Evolutionary conservation across 441 rosid species (phyloP).

Genomic region (Populus hybrid): DNA sequence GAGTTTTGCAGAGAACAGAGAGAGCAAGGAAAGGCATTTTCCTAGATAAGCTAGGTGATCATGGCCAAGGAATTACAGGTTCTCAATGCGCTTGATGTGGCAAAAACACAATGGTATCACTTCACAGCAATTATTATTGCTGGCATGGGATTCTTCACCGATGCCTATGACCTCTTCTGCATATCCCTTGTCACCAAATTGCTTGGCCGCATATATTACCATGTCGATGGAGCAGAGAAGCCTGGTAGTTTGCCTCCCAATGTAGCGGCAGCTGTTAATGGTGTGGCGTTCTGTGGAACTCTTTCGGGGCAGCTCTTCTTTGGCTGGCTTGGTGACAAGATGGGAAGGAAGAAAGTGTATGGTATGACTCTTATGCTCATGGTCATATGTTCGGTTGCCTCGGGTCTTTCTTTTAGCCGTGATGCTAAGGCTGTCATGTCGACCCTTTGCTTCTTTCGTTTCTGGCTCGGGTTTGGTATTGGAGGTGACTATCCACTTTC

Average conservation of each 20-base stretch:
- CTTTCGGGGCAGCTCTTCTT: conserved; percentile 81
- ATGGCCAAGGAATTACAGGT: conserved; percentile 59
- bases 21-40: neutral
- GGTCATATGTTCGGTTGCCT: conserved; percentile 55
- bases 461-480: conserved; percentile 79
- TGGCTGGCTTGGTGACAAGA: conserved; percentile 87
- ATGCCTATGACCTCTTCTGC: conserved; percentile 79
- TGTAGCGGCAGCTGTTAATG: conserved; percentile 73
- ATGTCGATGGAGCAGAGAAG: conserved; percentile 52
- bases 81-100: conserved; percentile 74
- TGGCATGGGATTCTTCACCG: conserved; percentile 89
- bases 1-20: conserved; percentile 1
- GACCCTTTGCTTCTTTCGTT: conserved; percentile 68
- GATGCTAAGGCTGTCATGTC: conserved; percentile 45
- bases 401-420: conserved; percentile 56
- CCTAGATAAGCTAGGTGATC: neutral
- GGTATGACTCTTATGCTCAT: conserved; percentile 67
- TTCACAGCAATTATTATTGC: conserved; percentile 73
- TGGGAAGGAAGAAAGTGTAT: conserved; percentile 70
- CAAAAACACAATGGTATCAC: conserved; percentile 87
- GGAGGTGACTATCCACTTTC: conserved; percentile 73
- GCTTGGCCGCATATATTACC: conserved; percentile 76
- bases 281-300: conserved; percentile 77
- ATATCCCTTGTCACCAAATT: conserved; percentile 75
- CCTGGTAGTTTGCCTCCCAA: conserved; percentile 75